Evolutionary conservation across 2,329 filamentous ascomycete genomes (phyloP), one percentile per base, ranked within the genome.

Genomic region (Aureobasidium sp.): DNA sequence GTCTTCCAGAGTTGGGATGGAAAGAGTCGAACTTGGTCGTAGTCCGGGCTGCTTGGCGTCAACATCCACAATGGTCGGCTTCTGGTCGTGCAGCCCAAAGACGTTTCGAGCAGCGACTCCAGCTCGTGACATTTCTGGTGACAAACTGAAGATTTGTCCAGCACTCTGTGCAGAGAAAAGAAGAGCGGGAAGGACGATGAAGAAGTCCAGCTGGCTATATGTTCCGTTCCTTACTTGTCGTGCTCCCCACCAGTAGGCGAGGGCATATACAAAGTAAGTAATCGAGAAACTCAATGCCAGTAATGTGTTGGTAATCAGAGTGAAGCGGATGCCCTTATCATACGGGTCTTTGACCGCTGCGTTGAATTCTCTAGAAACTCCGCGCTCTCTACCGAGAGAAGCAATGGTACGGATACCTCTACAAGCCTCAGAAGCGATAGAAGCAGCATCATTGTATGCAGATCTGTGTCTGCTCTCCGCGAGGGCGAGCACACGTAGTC

Each of bases 381-480:
- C 69, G 7, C 70, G 66, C 63, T 79, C 76, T 8, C 76, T 68
- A 6, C 76, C 75, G 11, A 78, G 73, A 1, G 75, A 72, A 3
- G 76, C 74, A 14, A 79, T 80, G 32, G 87, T 89, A 66, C 85
- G 83, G 71, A 87, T 85, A 1, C 82, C 83, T 58, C 82, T 81
- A 54, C 87, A 84, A 0, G 86, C 85, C 66, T 90, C 87, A 5
- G 85, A 83, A 1, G 85, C 85, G 57, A 89, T 81, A 5, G 81
- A 79, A 16, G 86, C 82, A 2, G 87, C 85, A 47, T 81, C 79
- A 7, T 82, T 79, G 66, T 87, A 90, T 2, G 87, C 85, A 29
- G 80, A 81, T 44, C 85, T 82, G 65, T 88, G 85, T 16, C 82
- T 81, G 61, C 82, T 79, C 64, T 89, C 84, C 51, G 86, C 85